Percentiles rank a stretch among this genome's conserved stretches.
Conservation (phyloP, 176 grass and related monocot species). For the Rhipidocladum racemiflorum region DNA sequence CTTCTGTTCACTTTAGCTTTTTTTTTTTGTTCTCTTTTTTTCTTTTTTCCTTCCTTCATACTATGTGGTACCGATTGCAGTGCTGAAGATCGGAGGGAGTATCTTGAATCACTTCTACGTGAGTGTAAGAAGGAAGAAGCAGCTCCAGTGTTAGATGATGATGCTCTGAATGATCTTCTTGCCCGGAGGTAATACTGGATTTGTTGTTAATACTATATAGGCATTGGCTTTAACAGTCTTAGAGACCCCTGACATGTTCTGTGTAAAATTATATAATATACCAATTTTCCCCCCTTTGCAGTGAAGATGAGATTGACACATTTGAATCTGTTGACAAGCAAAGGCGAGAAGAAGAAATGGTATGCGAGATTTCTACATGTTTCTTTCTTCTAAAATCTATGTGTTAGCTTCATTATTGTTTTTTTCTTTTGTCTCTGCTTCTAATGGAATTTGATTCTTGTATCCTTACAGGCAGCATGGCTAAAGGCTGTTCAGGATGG, state of each 20-base stretch:
- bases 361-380: slow-evolving; percentile 34
- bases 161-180: slow-evolving; percentile 91
- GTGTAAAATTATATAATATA: slow-evolving; percentile 13
- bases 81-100: slow-evolving; percentile 97
- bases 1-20: slow-evolving; percentile 6
- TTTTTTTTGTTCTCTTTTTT: not conserved
- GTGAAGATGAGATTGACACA: slow-evolving; percentile 92
- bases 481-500: slow-evolving; percentile 61
- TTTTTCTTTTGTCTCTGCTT: not conserved
- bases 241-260: not conserved
- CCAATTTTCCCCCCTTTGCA: slow-evolving; percentile 35
- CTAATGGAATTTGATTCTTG: slow-evolving; percentile 16
- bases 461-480: slow-evolving; percentile 63
- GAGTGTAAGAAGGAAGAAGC: slow-evolving; percentile 99
- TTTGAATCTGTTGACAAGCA: slow-evolving; percentile 95
- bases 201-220: not conserved
- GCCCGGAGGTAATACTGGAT: slow-evolving; percentile 65
- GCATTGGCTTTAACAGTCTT: not conserved
- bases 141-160: slow-evolving; percentile 83
- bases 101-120: slow-evolving; percentile 89
- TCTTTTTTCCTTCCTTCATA: slow-evolving; percentile 4
- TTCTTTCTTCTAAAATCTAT: slow-evolving; percentile 11
- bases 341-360: slow-evolving; percentile 84
- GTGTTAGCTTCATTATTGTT: not conserved
- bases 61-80: slow-evolving; percentile 42